Evolutionary conservation across 2,329 filamentous ascomycete genomes (phyloP).

Genomic region (Nothophaeocryptopus gaeumannii): DNA sequence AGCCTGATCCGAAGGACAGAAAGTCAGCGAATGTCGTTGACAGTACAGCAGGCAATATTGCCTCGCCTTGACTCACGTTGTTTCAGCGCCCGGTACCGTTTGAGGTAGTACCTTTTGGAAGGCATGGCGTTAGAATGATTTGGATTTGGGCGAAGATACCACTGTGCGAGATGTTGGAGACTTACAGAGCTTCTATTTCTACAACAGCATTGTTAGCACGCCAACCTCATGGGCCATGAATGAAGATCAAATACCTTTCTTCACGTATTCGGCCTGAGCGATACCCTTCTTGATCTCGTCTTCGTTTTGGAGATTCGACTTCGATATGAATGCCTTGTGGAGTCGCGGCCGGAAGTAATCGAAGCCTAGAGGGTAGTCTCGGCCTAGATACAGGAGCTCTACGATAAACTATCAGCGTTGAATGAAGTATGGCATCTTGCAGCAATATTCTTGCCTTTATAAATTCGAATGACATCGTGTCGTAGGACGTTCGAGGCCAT

Average conservation of each 20-base stretch:
- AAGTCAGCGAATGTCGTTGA: too few species aligned
- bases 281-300: conserved; percentile 74
- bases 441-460: conserved; percentile 65
- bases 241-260: conserved; percentile 64
- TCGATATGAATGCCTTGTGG: conserved; percentile 79
- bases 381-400: conserved; percentile 83
- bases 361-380: conserved; percentile 83
- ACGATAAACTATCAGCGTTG: background rate
- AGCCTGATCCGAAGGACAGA: background rate
- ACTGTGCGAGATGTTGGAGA: conserved; percentile 24
- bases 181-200: conserved; percentile 93
- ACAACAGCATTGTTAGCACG: conserved; percentile 12
- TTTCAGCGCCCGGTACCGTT: conserved; percentile 80
- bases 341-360: conserved; percentile 76
- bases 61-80: conserved; percentile 51
- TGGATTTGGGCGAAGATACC: background rate
- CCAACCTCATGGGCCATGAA: background rate
- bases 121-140: conserved; percentile 5
- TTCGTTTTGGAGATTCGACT: conserved; percentile 67
- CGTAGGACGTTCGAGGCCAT: conserved; percentile 52
- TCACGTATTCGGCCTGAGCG: conserved; percentile 77
- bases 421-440: background rate
- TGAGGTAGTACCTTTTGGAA: conserved; percentile 74
- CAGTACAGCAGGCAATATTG: too few species aligned
- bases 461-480: conserved; percentile 76